Evolutionary conservation across 345 rosid genomes (phyloP), one percentile per base, ranked within the genome.

Genomic region (Angophora floribunda): DNA sequence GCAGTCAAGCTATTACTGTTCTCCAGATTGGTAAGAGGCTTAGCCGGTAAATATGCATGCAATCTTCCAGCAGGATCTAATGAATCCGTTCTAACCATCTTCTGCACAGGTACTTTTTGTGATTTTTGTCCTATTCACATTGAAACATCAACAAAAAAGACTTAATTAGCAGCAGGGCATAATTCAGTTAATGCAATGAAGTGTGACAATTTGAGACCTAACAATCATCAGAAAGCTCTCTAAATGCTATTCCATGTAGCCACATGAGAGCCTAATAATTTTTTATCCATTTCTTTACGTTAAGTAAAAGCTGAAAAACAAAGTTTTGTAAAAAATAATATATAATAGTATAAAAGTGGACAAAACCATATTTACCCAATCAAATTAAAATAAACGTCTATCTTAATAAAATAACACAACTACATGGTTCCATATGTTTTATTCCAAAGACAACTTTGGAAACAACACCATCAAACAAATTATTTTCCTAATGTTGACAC

Each of bases 61-160:
- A 98, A 88, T 93, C 98, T 94, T 93, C 99, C 99, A 36, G 98
- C 97, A 89, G 99, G 99, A 89, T 95, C 96, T 51, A 92, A 92
- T 87, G 95, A 94, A 93, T 98, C 99, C 41, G 96, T 96, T 93
- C 99, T 95, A 70, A 98, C 98, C 95, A 95, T 95, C 92, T 95
- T 96, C 90, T 94, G 85, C 89, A 95, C 97, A 30, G 97, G 99
- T 87, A 95, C 91, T 92, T 93, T 98, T 88, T 94, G 97, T 70
- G 89, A 87, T 90, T 95, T 97, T 86, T 93, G 89, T 85, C 97
- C 99, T 97, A 89, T 63, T 26, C 45, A 53, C 88, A 88, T 84
- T 61, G 89, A 85, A 90, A 87, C 45, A 75, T 41, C 14, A 41
- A 75, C 14, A 21, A 21, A 75, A 36, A 75, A 41, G 26, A 75